Conservation (phyloP, 2,329 filamentous ascomycete genomes). For the Lachnellula occidentalis region DNA sequence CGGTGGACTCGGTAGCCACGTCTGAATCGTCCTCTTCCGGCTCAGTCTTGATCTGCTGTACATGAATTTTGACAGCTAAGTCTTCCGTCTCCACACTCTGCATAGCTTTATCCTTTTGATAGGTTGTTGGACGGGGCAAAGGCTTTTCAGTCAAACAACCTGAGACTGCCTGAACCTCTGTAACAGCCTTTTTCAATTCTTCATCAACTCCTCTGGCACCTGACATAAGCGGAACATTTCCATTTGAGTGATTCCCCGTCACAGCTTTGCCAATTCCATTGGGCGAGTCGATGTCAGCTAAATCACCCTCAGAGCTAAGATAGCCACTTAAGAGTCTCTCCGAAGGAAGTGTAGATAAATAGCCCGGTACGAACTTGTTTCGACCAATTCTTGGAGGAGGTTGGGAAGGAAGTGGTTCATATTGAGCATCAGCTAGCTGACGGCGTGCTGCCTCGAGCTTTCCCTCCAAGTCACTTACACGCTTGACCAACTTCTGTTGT, state of each 20-base stretch:
- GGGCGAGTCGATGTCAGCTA: constrained; percentile 7
- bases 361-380: constrained; percentile 37
- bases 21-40: not conserved
- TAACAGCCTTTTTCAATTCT: not conserved
- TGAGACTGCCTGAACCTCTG: not conserved
- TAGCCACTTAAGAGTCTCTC: constrained; percentile 38
- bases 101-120: not conserved
- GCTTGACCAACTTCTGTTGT: constrained; percentile 52
- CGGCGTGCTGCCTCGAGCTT: constrained; percentile 51
- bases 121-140: not conserved
- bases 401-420: constrained; percentile 31
- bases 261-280: constrained; percentile 17
- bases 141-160: not conserved
- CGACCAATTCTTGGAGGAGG: constrained; percentile 25
- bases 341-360: constrained; percentile 39
- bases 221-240: not conserved
- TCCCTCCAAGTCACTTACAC: constrained; percentile 54
- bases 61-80: not conserved
- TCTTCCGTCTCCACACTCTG: constrained; percentile 5
- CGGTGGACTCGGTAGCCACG: not conserved
- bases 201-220: not conserved
- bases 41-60: not conserved
- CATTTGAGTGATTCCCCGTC: constrained; percentile 6
- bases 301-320: constrained; percentile 15
- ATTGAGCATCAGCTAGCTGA: constrained; percentile 46